These are phyloP conservation scores for Aspergillus viridinutans DNA, from an alignment of 2,329 filamentous ascomycete species.

Conservation along the genomic window DNA sequence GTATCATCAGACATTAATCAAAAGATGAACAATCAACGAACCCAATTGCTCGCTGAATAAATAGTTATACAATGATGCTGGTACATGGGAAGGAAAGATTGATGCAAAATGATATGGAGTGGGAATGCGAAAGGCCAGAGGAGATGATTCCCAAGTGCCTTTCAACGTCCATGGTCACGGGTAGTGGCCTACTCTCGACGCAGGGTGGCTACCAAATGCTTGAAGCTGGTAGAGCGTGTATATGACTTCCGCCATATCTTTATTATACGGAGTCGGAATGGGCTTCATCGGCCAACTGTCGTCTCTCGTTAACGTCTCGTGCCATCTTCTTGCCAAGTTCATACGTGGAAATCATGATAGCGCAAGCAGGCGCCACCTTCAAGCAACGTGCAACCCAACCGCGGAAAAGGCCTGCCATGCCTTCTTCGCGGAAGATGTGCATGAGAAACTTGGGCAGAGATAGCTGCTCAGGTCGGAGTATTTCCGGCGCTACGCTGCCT, in stretches of 20 bases:
- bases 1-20: constrained; percentile 12
- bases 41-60: constrained; percentile 17
- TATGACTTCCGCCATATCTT: not conserved
- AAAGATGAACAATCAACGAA: not conserved
- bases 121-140: constrained; percentile 3
- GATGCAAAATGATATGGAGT: constrained; percentile 5
- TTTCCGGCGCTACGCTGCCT: constrained; percentile 9
- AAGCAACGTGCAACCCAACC: constrained; percentile 89
- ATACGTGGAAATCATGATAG: constrained; percentile 99
- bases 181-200: not conserved
- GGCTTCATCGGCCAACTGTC: constrained; percentile 23
- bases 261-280: constrained; percentile 16
- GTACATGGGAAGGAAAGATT: constrained; percentile 12
- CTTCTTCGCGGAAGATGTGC: constrained; percentile 87
- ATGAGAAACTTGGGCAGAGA: constrained; percentile 79
- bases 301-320: constrained; percentile 64
- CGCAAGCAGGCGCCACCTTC: constrained; percentile 93
- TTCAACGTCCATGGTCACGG: not conserved
- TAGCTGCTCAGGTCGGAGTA: constrained; percentile 62
- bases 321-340: constrained; percentile 92
- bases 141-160: not conserved
- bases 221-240: not conserved
- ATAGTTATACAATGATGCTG: constrained; percentile 19
- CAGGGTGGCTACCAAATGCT: not conserved
- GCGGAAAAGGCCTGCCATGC: constrained; percentile 73